Evolutionary conservation across 192 early-diverging fungal species (phyloP).

Genomic region (Podila epicladia): DNA sequence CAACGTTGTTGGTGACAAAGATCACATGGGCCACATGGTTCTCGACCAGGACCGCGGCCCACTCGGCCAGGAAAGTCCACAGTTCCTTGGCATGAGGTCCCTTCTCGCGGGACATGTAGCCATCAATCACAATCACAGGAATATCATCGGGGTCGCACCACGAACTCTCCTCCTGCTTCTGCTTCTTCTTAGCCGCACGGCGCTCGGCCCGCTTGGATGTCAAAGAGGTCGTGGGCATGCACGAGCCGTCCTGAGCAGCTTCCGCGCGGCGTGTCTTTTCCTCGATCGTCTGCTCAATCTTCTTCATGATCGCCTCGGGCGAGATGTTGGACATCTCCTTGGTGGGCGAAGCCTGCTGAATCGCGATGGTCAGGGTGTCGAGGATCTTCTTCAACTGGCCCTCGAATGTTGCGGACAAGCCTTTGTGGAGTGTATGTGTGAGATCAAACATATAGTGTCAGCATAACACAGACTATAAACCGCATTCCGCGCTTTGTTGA

Average conservation of each 20-base stretch:
- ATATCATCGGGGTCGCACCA: conserved; percentile 64
- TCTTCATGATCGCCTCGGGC: conserved; percentile 49
- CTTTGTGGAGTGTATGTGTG: conserved; percentile 7
- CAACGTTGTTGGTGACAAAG: conserved; percentile 81
- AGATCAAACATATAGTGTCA: no score
- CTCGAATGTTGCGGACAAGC: conserved; percentile 83
- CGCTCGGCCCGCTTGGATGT: conserved; percentile 3
- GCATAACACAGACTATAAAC: no score
- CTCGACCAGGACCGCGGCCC: conserved; percentile 85
- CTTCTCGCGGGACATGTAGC: conserved; percentile 82
- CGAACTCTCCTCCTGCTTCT: conserved; percentile 8
- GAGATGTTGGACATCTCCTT: conserved; percentile 57
- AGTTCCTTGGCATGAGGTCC: conserved; percentile 63
- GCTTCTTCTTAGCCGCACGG: conserved; percentile 1
- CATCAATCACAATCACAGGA: conserved; percentile 92
- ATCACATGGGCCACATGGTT: conserved; percentile 93
- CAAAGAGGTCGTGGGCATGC: neutral
- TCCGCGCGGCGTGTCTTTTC: conserved; percentile 22
- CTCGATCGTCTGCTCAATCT: conserved; percentile 33
- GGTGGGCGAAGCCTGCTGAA: conserved; percentile 39
- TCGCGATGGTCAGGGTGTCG: conserved; percentile 77
- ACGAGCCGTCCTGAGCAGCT: neutral
- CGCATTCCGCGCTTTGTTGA: no score
- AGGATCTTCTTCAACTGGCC: conserved; percentile 86
- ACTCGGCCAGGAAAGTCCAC: conserved; percentile 85